Evolutionary conservation across 805 yeast species (phyloP), one percentile per base, ranked within the genome.

Genomic region (Hanseniaspora jakobsenii): DNA sequence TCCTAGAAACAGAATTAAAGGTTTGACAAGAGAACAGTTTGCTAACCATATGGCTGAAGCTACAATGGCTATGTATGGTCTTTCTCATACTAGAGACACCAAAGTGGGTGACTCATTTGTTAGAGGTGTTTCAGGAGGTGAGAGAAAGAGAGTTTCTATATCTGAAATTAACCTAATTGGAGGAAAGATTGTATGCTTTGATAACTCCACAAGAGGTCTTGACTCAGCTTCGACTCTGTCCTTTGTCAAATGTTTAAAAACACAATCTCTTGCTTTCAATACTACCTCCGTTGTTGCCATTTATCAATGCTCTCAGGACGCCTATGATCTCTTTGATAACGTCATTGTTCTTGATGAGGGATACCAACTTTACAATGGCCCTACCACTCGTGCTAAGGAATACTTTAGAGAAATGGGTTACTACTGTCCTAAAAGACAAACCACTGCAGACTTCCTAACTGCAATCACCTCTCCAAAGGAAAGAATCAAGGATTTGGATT

Each of bases 221-320:
- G 94, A 82, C 62, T 71, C 91, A 3, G 81, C 91, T 9, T 81
- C 91, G 32, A 93, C 94, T 3, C 66, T 79, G 50, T 87, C 81
- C 56, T 82, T 75, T 54, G 68, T 80, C 32, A 67, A 74, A 49
- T 78, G 84, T 17, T 66, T 82, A 49, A 75, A 81, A 53, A 70
- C 75, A 2, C 64, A 73, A n/a, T 78, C 85, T 3, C 61, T 66
- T 28, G 61, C 77, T 40, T 59, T 70, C 47, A 66, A 69, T 19
- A 64, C 72, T 12, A 66, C 80, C 4, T 76, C 82, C 1, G 66
- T 77, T 36, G 77, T 80, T 39, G 81, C 89, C 23, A 75, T 80
- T 39, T 75, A 75, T 58, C 83, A 77, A 60, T 79, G 81, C 48
- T 72, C 78, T 28, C 79, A 77, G 56, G 75, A 75, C 52, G 75